Conservation (phyloP, 1,284 basidiomycete genomes). For the Cryptococcus sp. region DNA sequence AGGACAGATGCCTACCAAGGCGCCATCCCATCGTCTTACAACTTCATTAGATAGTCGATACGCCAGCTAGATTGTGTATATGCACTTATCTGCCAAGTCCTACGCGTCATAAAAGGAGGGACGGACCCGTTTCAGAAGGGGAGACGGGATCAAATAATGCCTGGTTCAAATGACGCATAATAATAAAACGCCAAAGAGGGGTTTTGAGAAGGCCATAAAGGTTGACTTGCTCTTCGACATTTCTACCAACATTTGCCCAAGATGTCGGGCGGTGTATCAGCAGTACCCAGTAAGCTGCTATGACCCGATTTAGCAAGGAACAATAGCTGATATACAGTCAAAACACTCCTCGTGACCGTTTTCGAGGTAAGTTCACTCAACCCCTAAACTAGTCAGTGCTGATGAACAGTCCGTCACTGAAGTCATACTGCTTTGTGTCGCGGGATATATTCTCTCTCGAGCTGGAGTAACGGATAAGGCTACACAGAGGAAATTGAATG, state of each 20-base stretch:
- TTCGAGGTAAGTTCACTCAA: slow-evolving; percentile 52
- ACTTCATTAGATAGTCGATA: slow-evolving; percentile 30
- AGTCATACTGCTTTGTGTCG: slow-evolving; percentile 79
- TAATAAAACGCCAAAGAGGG: too few species aligned
- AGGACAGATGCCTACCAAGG: slow-evolving; percentile 27
- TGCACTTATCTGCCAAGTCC: too few species aligned
- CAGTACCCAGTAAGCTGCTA: slow-evolving; percentile 6
- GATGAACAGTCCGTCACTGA: slow-evolving; percentile 71
- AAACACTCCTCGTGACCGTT: slow-evolving; percentile 50
- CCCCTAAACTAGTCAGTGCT: background rate
- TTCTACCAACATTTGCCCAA: background rate
- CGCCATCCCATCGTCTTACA: slow-evolving; percentile 30
- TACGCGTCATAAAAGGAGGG: too few species aligned
- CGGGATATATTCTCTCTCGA: slow-evolving; percentile 76
- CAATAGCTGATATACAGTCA: slow-evolving; percentile 13
- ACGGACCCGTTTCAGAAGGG: too few species aligned
- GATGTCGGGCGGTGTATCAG: background rate
- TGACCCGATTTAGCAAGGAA: background rate
- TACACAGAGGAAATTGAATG: slow-evolving; percentile 69
- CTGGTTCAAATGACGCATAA: too few species aligned
- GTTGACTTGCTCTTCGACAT: too few species aligned
- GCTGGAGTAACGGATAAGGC: slow-evolving; percentile 80
- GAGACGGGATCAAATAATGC: too few species aligned
- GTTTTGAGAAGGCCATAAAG: too few species aligned
- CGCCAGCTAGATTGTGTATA: too few species aligned